Conservation (phyloP, 1,139 yeast genomes). For the Sugiyamaella japonica region DNA sequence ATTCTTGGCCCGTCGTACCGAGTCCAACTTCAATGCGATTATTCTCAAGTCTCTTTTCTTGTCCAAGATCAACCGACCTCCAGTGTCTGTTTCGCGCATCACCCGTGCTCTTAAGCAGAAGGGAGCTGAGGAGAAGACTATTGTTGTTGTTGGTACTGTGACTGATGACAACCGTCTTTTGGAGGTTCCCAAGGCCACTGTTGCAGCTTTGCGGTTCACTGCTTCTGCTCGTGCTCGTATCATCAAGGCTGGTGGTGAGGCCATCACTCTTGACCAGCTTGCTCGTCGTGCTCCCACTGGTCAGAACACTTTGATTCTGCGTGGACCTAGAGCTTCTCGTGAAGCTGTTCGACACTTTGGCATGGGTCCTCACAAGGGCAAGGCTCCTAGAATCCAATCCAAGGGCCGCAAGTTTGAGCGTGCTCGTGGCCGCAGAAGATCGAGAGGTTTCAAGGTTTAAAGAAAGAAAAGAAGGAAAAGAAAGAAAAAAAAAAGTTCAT, state of each 20-base stretch:
- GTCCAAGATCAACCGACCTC: conserved; percentile 99
- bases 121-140: conserved; percentile 87
- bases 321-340: conserved; percentile 99
- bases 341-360: conserved; percentile 99
- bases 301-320: conserved; percentile 94
- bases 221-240: conserved; percentile 98
- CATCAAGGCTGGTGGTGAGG: conserved; percentile 99
- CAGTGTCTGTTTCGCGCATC: conserved; percentile 93
- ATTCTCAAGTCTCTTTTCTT: conserved; percentile 92
- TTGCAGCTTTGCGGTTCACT: conserved; percentile 99
- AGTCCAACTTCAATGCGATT: conserved; percentile 95
- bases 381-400: conserved; percentile 98
- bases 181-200: conserved; percentile 93
- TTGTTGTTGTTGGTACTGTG: conserved; percentile 99
- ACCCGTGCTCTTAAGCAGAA: conserved; percentile 77
- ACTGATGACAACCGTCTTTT: conserved; percentile 96
- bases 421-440: conserved; percentile 99
- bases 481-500: conserved; percentile 6
- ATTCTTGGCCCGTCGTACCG: conserved; percentile 99
- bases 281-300: conserved; percentile 99
- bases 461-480: conserved; percentile 2
- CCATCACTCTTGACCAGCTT: conserved; percentile 97
- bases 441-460: conserved; percentile 99
- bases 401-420: conserved; percentile 99
- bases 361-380: conserved; percentile 99